A percentile compares a stretch with the other conserved stretches of the same genome.
Evolutionary conservation across 306 rosid genomes (phyloP).

Genomic region (Fragaria iinumae): DNA sequence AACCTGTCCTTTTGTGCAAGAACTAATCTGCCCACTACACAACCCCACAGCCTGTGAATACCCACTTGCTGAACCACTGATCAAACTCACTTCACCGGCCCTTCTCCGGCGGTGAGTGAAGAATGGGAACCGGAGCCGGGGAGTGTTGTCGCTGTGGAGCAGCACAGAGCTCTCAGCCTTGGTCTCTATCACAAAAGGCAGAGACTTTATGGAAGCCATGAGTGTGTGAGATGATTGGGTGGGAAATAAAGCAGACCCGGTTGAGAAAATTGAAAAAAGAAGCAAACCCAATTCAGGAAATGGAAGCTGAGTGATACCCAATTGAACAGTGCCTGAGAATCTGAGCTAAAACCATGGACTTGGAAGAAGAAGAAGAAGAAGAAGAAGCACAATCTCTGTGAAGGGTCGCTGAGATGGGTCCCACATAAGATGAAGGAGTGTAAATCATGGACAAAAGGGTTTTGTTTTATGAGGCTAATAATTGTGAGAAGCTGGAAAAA

Average conservation of each 20-base stretch:
- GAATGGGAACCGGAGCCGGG: constrained; percentile 26
- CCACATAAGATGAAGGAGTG: background rate
- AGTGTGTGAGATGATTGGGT: background rate
- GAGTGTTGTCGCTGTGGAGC: constrained; percentile 28
- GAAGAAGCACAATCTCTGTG: background rate
- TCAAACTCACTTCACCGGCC: constrained; percentile 17
- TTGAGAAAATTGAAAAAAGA: constrained; percentile 24
- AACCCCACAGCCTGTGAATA: constrained; percentile 26
- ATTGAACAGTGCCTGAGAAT: background rate
- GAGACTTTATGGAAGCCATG: constrained; percentile 60
- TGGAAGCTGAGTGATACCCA: background rate
- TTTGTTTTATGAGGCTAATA: constrained; percentile 10
- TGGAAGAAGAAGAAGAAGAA: background rate
- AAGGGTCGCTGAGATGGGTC: constrained; percentile 10
- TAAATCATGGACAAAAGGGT: constrained; percentile 4
- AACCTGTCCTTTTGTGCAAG: constrained; percentile 35
- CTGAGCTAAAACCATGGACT: background rate
- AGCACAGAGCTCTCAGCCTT: constrained; percentile 40
- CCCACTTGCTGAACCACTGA: constrained; percentile 26
- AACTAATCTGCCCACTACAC: constrained; percentile 36
- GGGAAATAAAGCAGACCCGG: constrained; percentile 32
- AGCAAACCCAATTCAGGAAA: constrained; percentile 26
- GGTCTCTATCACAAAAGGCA: constrained; percentile 44
- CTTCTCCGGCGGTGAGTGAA: constrained; percentile 27
- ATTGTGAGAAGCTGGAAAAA: background rate